Percentiles rank a stretch among this genome's conserved stretches.
Evolutionary conservation across 257 asterid genomes (phyloP).

Genomic region (Solanum lignicaule): DNA sequence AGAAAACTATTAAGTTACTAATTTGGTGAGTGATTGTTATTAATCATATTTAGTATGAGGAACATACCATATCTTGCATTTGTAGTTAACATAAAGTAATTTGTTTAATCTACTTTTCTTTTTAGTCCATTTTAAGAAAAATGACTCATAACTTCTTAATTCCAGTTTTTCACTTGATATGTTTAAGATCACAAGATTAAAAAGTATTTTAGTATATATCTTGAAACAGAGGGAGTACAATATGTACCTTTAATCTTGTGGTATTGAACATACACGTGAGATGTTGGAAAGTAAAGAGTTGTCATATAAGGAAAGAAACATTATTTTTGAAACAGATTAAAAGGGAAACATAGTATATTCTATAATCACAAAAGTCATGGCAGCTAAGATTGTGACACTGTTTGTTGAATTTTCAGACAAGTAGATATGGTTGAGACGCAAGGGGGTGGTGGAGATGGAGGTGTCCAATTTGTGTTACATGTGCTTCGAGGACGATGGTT

Average conservation of each 20-base stretch:
- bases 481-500: slow-evolving; percentile 24
- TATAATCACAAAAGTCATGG: neutral
- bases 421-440: neutral
- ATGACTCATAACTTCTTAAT: neutral
- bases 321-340: no score
- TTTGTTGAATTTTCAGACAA: neutral
- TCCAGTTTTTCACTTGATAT: no score
- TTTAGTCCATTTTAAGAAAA: neutral
- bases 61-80: neutral
- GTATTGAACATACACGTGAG: no score
- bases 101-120: neutral
- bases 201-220: neutral
- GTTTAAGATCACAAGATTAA: no score
- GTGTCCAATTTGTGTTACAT: neutral
- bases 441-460: neutral
- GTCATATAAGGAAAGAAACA: no score
- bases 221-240: neutral
- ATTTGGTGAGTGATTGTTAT: neutral
- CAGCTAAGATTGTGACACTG: neutral
- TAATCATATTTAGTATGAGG: neutral
- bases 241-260: neutral
- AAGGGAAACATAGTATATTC: neutral
- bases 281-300: no score
- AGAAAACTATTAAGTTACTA: neutral
- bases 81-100: neutral